Evolutionary conservation across 2,329 filamentous ascomycete genomes (phyloP).

Genomic region (Aureobasidium sp.): DNA sequence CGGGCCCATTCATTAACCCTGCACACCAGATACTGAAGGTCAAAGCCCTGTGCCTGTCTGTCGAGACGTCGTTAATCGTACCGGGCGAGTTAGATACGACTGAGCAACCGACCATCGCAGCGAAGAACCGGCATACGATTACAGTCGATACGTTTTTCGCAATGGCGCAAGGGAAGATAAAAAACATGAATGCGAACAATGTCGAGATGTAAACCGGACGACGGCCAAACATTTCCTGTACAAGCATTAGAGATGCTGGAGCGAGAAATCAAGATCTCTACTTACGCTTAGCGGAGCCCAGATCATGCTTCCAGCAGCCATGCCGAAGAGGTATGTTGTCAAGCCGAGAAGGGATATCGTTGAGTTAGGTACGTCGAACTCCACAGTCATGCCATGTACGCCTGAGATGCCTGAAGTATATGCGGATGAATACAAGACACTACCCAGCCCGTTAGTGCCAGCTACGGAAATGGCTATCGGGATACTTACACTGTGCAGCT

Average conservation of each 20-base stretch:
- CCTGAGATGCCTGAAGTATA: conserved; percentile 5
- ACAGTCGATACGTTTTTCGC: neutral
- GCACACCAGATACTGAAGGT: conserved; percentile 71
- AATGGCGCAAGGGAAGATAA: conserved; percentile 6
- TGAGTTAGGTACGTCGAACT: neutral
- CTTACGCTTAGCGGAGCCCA: conserved; percentile 9
- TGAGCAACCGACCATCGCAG: neutral
- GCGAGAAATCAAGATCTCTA: neutral
- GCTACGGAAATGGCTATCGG: neutral
- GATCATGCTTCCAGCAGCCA: conserved; percentile 9
- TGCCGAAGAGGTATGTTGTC: conserved; percentile 6
- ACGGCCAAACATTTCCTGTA: conserved; percentile 3
- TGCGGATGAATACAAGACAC: conserved; percentile 1
- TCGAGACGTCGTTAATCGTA: conserved; percentile 67
- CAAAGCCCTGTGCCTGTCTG: conserved; percentile 64
- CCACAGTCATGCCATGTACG: neutral
- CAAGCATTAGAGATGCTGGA: neutral
- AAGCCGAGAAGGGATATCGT: neutral
- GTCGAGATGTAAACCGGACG: conserved; percentile 1
- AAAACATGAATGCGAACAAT: neutral
- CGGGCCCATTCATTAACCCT: conserved; percentile 58
- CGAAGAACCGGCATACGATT: conserved; percentile 7
- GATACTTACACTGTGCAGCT: neutral
- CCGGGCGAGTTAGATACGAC: conserved; percentile 56
- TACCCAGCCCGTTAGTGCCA: neutral